phyloP scores from a whole-genome alignment of 2,329 filamentous ascomycete genomes.

The Ceratocystis huliohia region DNA sequence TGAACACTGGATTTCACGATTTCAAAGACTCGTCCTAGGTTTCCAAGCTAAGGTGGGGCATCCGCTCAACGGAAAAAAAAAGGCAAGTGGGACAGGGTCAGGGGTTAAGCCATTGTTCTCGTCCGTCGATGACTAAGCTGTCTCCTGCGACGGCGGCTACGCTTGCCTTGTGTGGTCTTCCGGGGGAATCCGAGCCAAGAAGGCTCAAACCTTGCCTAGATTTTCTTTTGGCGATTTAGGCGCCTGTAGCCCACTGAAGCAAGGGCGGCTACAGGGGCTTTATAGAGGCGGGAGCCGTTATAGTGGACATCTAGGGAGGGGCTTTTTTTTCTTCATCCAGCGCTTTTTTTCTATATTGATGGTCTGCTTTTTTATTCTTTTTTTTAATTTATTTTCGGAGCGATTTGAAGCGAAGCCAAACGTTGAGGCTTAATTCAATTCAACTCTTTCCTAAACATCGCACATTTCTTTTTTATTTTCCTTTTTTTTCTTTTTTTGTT shows the following conservation, averaged over 20 bases:
- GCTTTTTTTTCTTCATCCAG: background rate
- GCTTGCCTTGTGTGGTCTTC: slow-evolving; percentile 19
- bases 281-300: background rate
- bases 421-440: slow-evolving; percentile 1
- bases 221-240: background rate
- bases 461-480: background rate
- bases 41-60: background rate
- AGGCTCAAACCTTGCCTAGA: background rate
- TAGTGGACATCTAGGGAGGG: background rate
- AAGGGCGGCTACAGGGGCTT: background rate
- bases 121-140: background rate
- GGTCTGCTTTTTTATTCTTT: background rate
- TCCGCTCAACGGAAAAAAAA: background rate
- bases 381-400: background rate
- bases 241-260: slow-evolving; percentile 4
- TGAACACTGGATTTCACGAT: background rate
- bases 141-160: slow-evolving; percentile 16
- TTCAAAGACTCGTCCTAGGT: background rate
- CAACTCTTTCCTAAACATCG: slow-evolving; percentile 2
- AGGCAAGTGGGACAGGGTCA: background rate
- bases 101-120: background rate
- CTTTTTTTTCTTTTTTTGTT: slow-evolving; percentile 3
- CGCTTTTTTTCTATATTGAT: background rate
- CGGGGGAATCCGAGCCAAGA: slow-evolving; percentile 20
- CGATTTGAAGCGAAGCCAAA: slow-evolving; percentile 4